Evolutionary conservation across 2,329 filamentous ascomycete species (phyloP).

Genomic region (Pyrenophora teres): DNA sequence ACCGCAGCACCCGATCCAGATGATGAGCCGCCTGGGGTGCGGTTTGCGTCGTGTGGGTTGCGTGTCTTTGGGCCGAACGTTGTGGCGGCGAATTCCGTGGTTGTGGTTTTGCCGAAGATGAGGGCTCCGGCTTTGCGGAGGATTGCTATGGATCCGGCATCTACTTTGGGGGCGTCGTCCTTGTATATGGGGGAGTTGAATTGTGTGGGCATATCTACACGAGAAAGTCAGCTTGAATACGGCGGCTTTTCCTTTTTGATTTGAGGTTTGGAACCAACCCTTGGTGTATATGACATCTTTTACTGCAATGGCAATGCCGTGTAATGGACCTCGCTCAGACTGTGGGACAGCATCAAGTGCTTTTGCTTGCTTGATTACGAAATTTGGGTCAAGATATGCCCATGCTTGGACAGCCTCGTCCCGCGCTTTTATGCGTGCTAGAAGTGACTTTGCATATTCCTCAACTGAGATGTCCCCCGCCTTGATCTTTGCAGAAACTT

Average conservation of each 20-base stretch:
- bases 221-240: background rate
- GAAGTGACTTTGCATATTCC: slow-evolving; percentile 36
- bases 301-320: slow-evolving; percentile 63
- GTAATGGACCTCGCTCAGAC: slow-evolving; percentile 58
- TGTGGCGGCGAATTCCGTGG: slow-evolving; percentile 67
- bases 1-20: slow-evolving; percentile 70
- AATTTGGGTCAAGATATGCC: slow-evolving; percentile 36
- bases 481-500: slow-evolving; percentile 30
- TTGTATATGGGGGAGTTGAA: slow-evolving; percentile 62
- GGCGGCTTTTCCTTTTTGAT: too few species aligned
- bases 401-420: slow-evolving; percentile 36
- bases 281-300: slow-evolving; percentile 63
- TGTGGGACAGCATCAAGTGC: slow-evolving; percentile 56
- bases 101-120: slow-evolving; percentile 62
- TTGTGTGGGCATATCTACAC: slow-evolving; percentile 60
- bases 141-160: slow-evolving; percentile 59
- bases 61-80: slow-evolving; percentile 58
- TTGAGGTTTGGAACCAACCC: slow-evolving; percentile 20
- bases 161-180: slow-evolving; percentile 51
- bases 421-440: slow-evolving; percentile 32
- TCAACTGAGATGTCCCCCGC: slow-evolving; percentile 33
- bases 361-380: slow-evolving; percentile 57
- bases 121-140: slow-evolving; percentile 62
- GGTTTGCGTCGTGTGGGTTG: slow-evolving; percentile 60
- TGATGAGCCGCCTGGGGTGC: slow-evolving; percentile 70